A percentile compares a stretch with the other conserved stretches of the same genome.
phyloP scores from a whole-genome alignment of 202 grass and related monocot species.

The Hordeum pubiflorum region DNA sequence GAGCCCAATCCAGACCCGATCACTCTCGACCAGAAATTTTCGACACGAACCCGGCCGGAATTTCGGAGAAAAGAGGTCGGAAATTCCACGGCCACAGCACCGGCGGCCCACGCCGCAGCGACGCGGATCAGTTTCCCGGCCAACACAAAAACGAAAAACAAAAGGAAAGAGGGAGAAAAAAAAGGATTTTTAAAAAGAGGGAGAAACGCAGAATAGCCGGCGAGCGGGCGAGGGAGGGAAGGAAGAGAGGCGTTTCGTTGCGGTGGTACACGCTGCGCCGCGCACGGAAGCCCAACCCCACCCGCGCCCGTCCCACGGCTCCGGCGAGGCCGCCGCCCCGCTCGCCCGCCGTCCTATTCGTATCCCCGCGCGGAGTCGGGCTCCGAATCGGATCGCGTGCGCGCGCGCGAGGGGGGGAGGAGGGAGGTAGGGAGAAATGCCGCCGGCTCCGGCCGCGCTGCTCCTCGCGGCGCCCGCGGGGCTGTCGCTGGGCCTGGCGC shows the following conservation, averaged over 20 bases:
- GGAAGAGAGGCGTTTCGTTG: background rate
- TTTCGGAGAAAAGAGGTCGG: background rate
- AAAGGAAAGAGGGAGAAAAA: too few species aligned
- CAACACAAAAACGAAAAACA: background rate
- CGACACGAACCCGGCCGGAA: background rate
- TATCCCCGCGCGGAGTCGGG: background rate
- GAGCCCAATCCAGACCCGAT: background rate
- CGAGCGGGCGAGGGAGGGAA: background rate
- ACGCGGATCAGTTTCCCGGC: background rate
- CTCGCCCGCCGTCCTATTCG: background rate
- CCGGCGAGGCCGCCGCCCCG: slow-evolving; percentile 28
- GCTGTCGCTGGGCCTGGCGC: slow-evolving; percentile 4
- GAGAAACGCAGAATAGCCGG: background rate
- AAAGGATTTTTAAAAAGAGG: background rate
- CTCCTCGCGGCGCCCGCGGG: slow-evolving; percentile 17
- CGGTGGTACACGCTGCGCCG: background rate
- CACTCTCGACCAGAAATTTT: slow-evolving; percentile 24
- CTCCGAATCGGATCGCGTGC: slow-evolving; percentile 5
- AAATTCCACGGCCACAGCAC: slow-evolving; percentile 18
- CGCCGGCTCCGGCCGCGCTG: slow-evolving; percentile 9
- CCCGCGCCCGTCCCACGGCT: background rate
- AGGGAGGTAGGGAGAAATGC: slow-evolving; percentile 8
- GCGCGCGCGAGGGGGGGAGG: background rate
- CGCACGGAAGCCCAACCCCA: slow-evolving; percentile 23
- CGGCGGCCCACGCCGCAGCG: background rate